Conservation (phyloP, 345 rosid species). For the Aquilaria sinensis region DNA sequence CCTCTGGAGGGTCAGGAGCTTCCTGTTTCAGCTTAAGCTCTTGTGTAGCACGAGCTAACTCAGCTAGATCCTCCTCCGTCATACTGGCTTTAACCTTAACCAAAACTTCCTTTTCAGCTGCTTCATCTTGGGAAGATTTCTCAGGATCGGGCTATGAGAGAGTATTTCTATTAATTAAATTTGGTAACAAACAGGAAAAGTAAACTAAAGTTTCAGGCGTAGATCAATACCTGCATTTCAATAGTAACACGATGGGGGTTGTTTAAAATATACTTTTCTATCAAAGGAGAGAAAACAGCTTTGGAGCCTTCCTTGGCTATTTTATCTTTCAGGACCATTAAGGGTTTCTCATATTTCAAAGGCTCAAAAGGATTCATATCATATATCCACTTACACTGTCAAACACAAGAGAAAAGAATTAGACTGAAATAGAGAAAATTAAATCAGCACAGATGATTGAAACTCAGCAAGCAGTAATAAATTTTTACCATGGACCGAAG, state of each 20-base stretch:
- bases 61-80: conserved; percentile 94
- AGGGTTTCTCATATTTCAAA: conserved; percentile 80
- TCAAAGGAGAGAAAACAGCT: conserved; percentile 90
- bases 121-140: conserved; percentile 80
- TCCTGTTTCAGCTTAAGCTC: conserved; percentile 85
- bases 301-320: conserved; percentile 83
- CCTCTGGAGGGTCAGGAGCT: conserved; percentile 96
- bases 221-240: conserved; percentile 77
- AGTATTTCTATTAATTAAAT: conserved; percentile 15
- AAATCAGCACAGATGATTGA: background rate
- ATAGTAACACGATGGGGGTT: conserved; percentile 83
- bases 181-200: conserved; percentile 9
- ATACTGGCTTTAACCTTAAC: conserved; percentile 66
- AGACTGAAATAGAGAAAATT: conserved; percentile 12
- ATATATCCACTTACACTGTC: conserved; percentile 95
- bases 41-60: conserved; percentile 79
- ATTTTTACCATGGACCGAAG: conserved; percentile 73
- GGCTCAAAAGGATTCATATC: conserved; percentile 98
- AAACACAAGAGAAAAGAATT: conserved; percentile 13
- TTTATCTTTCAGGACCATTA: conserved; percentile 68
- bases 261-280: conserved; percentile 77
- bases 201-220: conserved; percentile 4
- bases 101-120: conserved; percentile 64
- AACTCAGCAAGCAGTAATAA: conserved; percentile 3
- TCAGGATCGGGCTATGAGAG: conserved; percentile 82